A percentile compares a stretch with the other conserved stretches of the same genome.
These are phyloP conservation scores for Neofusicoccum laricinum DNA, from an alignment of 2,329 filamentous ascomycete species.

Conservation along the genomic window DNA sequence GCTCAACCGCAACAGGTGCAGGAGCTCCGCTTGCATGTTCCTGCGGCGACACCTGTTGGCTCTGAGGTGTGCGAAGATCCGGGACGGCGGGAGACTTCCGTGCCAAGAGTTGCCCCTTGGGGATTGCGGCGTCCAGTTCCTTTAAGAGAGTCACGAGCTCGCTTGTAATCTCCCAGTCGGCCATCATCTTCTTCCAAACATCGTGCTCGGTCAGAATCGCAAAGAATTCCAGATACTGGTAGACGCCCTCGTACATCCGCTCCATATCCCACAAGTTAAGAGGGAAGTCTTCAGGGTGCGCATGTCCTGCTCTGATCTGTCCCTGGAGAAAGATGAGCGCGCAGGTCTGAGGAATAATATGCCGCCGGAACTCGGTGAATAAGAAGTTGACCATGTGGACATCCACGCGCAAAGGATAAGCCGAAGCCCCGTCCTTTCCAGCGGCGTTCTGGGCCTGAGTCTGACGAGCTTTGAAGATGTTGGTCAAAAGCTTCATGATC, in stretches of 20 bases:
- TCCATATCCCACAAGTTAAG: conserved; percentile 98
- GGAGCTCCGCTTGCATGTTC: conserved; percentile 27
- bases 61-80: conserved; percentile 24
- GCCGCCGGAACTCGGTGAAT: conserved; percentile 86
- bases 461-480: conserved; percentile 71
- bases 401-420: conserved; percentile 46
- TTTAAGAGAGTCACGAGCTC: conserved; percentile 85
- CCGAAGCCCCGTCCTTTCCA: conserved; percentile 19
- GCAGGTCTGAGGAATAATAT: conserved; percentile 90
- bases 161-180: conserved; percentile 88
- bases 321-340: conserved; percentile 93
- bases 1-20: conserved; percentile 54
- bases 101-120: conserved; percentile 59
- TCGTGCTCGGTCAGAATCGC: conserved; percentile 83
- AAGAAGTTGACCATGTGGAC: conserved; percentile 78
- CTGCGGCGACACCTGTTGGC: conserved; percentile 31
- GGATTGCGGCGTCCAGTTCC: conserved; percentile 82
- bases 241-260: conserved; percentile 88
- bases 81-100: conserved; percentile 50
- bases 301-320: conserved; percentile 74
- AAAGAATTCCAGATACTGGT: conserved; percentile 92
- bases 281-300: conserved; percentile 82
- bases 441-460: conserved; percentile 30
- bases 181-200: conserved; percentile 77
- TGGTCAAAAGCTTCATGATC: conserved; percentile 83